These are phyloP conservation scores for Sphagnurus paluster DNA, from an alignment of 1,284 basidiomycete species.

Conservation along the genomic window DNA sequence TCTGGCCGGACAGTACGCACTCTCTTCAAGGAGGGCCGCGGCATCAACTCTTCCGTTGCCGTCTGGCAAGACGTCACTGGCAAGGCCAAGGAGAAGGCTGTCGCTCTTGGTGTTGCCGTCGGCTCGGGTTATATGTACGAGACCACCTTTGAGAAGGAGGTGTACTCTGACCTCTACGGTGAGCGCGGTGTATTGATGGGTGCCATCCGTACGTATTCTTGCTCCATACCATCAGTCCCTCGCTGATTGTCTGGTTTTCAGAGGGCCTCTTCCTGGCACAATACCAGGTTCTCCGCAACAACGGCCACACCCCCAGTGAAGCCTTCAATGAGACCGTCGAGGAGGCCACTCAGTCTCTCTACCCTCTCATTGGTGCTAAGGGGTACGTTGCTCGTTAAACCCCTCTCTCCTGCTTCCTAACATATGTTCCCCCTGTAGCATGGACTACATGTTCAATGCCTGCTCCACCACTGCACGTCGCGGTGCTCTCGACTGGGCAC, in stretches of 20 bases:
- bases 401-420: conserved; percentile 6
- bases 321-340: conserved; percentile 99
- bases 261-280: conserved; percentile 99
- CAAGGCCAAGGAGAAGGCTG: conserved; percentile 96
- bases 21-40: conserved; percentile 99
- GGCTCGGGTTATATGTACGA: conserved; percentile 98
- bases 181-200: conserved; percentile 99
- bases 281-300: conserved; percentile 98
- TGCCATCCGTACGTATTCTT: conserved; percentile 77
- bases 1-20: conserved; percentile 99
- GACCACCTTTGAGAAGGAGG: conserved; percentile 99
- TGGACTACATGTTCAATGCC: conserved; percentile 99
- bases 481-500: conserved; percentile 99
- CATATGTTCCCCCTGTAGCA: conserved; percentile 44
- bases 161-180: conserved; percentile 98
- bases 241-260: conserved; percentile 31
- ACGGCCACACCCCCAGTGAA: conserved; percentile 97
- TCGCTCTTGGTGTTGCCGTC: conserved; percentile 92
- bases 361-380: conserved; percentile 94
- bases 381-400: conserved; percentile 51
- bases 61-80: conserved; percentile 96
- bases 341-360: conserved; percentile 98
- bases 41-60: conserved; percentile 90
- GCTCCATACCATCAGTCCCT: conserved; percentile 1
- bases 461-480: conserved; percentile 99